Base-by-base conservation (phyloP, 2,329 filamentous ascomycete genomes). In the Fusarium sororula region DNA sequence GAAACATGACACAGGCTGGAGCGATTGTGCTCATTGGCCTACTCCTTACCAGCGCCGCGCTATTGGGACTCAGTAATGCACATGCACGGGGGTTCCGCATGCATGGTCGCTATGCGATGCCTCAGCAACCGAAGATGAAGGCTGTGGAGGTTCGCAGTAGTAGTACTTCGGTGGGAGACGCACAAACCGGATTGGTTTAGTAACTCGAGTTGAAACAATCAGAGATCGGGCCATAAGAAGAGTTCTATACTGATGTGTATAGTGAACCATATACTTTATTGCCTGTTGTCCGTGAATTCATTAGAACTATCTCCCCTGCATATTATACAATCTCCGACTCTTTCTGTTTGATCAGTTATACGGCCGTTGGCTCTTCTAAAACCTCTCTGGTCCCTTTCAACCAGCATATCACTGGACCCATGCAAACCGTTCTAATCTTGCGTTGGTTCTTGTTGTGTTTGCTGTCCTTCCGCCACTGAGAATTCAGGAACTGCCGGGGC, bases 61-160 rank as follows among this genome's bases (percentile, higher is more conserved):
- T 90, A 38, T 79, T 92, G 18, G 87, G 86, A 6, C 73, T 90
- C 32, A 87, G 87, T 69, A 91, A 91, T 69, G 82, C 84, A 4
- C 81, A 85, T 58, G 84, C 85, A 1, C 84, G 82, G 38, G 81
- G 82, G 0, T 79, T 91, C 42, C 81, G 82, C 37, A 88, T 90
- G 80, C 84, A 89, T 70, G 89, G 88, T 1, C 83, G 87, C 20
- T 79, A 86, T 28, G 85, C 83, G 20, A 74, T 77, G 61, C 76
- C 79, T 9, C 73, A 79, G 59, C 68, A 61, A 24, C 60, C 67
- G 10, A 54, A 51, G 41, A 32, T 42, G 38, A 51, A 64, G 22
- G 48, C 22, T 6, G 26, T 55, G 2, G 48, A 47, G 11, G 38
- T 50, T 53, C 20, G 24, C 18, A 28, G 47, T 32, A 59, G 56